Percentiles rank a stretch among this genome's conserved stretches.
phyloP scores from a whole-genome alignment of 192 early-diverging fungal genomes.

The Radiomyces spectabilis region DNA sequence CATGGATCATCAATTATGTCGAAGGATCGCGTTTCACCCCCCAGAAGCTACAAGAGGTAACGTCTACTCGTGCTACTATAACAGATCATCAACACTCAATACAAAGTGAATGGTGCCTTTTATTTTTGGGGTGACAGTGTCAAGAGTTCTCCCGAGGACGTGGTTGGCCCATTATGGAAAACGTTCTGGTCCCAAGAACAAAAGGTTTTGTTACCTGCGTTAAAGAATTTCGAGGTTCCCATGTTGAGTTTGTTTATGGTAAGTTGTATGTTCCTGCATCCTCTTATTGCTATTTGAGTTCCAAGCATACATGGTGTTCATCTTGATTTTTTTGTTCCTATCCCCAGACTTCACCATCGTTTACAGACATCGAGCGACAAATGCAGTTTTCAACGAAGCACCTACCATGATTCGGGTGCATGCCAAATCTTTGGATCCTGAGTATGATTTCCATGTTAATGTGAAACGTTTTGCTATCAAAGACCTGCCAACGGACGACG shows the following conservation, averaged over 20 bases:
- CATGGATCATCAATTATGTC: constrained; percentile 49
- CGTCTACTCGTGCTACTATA: background rate
- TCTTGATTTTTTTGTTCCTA: background rate
- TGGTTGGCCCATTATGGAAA: constrained; percentile 33
- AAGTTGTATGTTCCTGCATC: background rate
- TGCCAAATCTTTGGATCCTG: constrained; percentile 32
- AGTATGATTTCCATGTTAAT: constrained; percentile 76
- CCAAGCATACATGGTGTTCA: background rate
- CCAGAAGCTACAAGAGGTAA: constrained; percentile 35
- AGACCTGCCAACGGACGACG: constrained; percentile 66
- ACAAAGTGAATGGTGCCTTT: background rate
- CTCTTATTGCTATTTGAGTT: background rate
- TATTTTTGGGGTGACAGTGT: constrained; percentile 6
- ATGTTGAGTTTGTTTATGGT: constrained; percentile 54
- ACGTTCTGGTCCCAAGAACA: constrained; percentile 46
- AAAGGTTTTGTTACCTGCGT: constrained; percentile 50
- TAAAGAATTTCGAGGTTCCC: constrained; percentile 40
- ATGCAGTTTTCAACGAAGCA: constrained; percentile 33
- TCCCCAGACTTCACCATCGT: constrained; percentile 42
- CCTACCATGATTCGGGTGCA: constrained; percentile 47
- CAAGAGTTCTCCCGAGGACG: constrained; percentile 41
- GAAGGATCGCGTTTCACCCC: constrained; percentile 47
- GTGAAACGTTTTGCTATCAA: constrained; percentile 56
- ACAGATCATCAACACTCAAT: background rate
- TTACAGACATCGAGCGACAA: constrained; percentile 31